Evolutionary conservation across 2,329 filamentous ascomycete species (phyloP), one percentile per base, ranked within the genome.

Genomic region (Dothidotthia symphoricarpi): DNA sequence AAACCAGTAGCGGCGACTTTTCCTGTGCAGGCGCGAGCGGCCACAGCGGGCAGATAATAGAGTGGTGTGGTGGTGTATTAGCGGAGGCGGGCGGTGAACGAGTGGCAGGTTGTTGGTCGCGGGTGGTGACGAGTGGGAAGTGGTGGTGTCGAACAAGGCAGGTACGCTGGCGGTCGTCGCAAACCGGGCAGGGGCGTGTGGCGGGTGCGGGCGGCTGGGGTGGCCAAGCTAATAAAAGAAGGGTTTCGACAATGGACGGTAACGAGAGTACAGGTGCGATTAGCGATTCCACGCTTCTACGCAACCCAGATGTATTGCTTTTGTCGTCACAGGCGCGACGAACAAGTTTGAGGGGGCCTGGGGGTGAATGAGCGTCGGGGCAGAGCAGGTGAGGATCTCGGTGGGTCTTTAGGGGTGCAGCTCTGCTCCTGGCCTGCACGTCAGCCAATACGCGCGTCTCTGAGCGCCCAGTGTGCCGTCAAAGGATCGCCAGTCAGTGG

Each of bases 251-350:
- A 22, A 22, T 22, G 19, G 19, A 22, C 19, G 41, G 40, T 41
- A 64, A 57, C 58, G 61, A 65, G 44, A 33, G 59, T 49, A 55
- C 47, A 44, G 50, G 59, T 50, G 51, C 51, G 57, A 61, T 61
- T 57, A 53, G 49, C 60, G 51, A 49, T 42, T 26, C 41, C 31
- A 49, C 49, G 31, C 30, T 34, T 46, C 37, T 30, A 47, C 56
- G 51, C 57, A 51, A 41, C 37, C 47, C 45, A 50, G 40, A 24
- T 37, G 31, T 46, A 33, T 43, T 43, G 44, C 34, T 47, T n/a
- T 29, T 36, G 47, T 49, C 51, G 55, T 55, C 46, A 45, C 44
- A 35, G 34, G 42, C 47, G 31, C 16, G 24, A 16, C 36, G 32
- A 17, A 25, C 37, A n/a, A 45, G 49, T 53, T 55, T 47, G 45